Conservation (phyloP, 441 rosid species). For the Populus tomentosa region DNA sequence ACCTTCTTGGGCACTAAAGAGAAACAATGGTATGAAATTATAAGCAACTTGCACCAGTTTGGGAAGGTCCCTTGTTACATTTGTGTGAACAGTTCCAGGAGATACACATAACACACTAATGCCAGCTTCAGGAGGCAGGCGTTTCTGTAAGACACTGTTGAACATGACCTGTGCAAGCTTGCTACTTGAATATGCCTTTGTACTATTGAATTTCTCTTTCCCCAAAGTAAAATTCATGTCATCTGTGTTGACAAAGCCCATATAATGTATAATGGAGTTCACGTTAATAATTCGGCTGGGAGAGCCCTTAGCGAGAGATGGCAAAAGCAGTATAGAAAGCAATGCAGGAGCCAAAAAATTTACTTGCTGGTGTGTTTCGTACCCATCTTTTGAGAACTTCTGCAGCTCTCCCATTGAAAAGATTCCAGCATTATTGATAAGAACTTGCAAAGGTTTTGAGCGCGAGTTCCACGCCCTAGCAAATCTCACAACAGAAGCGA, state of each 20-base stretch:
- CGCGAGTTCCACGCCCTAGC: conserved; percentile 65
- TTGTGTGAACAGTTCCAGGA: conserved; percentile 74
- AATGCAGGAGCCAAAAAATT: conserved; percentile 84
- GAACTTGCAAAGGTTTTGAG: conserved; percentile 64
- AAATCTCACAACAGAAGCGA: conserved; percentile 60
- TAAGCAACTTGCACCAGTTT: conserved; percentile 57
- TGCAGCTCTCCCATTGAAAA: conserved; percentile 83
- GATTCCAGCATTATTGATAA: conserved; percentile 78
- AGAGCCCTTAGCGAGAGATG: conserved; percentile 71
- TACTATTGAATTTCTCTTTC: conserved; percentile 56
- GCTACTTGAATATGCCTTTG: conserved; percentile 69
- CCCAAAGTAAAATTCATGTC: conserved; percentile 74
- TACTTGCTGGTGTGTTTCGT: conserved; percentile 83
- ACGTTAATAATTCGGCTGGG: conserved; percentile 81
- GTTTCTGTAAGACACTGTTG: conserved; percentile 66
- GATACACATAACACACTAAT: conserved; percentile 66
- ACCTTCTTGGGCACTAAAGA: conserved; percentile 77
- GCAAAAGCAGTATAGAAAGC: conserved; percentile 80
- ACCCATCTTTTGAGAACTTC: conserved; percentile 73
- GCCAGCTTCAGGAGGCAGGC: conserved; percentile 37
- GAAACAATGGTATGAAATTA: conserved; percentile 57
- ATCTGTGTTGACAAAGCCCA: conserved; percentile 67
- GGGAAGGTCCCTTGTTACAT: conserved; percentile 87
- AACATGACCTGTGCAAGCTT: conserved; percentile 89
- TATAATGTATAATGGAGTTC: conserved; percentile 59